phyloP scores from a whole-genome alignment of 2,329 filamentous ascomycete genomes.

The Fusarium sp. region DNA sequence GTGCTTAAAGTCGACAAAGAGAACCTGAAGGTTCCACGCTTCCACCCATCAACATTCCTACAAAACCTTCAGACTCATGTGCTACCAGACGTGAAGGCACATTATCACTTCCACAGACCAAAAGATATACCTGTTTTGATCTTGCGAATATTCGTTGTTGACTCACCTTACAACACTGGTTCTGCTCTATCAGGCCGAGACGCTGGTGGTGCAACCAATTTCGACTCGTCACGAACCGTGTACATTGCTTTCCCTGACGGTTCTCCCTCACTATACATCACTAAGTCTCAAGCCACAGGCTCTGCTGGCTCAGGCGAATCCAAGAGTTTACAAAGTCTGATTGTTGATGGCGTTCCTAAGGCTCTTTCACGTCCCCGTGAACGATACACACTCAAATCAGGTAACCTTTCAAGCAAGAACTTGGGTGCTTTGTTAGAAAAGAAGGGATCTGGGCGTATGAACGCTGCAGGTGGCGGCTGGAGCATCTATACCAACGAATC shows the following conservation, averaged over 20 bases:
- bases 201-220: constrained; percentile 55
- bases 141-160: constrained; percentile 81
- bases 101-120: constrained; percentile 83
- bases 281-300: constrained; percentile 60
- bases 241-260: constrained; percentile 87
- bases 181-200: constrained; percentile 56
- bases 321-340: constrained; percentile 74
- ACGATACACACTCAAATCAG: constrained; percentile 75
- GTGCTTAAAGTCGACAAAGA: constrained; percentile 57
- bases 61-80: constrained; percentile 79
- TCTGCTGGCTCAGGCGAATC: constrained; percentile 61
- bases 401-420: constrained; percentile 76
- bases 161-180: constrained; percentile 80
- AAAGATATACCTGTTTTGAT: constrained; percentile 75
- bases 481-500: constrained; percentile 78
- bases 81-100: constrained; percentile 82
- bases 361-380: constrained; percentile 80
- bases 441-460: constrained; percentile 75
- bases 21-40: constrained; percentile 70
- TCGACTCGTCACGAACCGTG: constrained; percentile 76
- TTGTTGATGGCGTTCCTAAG: constrained; percentile 83
- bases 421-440: constrained; percentile 75
- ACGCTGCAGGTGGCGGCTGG: constrained; percentile 81
- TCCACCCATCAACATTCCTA: constrained; percentile 84
- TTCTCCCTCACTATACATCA: constrained; percentile 78